Evolutionary conservation across 768 basidiomycete species (phyloP).

Genomic region (Rhodosporidiobolus odoratus): DNA sequence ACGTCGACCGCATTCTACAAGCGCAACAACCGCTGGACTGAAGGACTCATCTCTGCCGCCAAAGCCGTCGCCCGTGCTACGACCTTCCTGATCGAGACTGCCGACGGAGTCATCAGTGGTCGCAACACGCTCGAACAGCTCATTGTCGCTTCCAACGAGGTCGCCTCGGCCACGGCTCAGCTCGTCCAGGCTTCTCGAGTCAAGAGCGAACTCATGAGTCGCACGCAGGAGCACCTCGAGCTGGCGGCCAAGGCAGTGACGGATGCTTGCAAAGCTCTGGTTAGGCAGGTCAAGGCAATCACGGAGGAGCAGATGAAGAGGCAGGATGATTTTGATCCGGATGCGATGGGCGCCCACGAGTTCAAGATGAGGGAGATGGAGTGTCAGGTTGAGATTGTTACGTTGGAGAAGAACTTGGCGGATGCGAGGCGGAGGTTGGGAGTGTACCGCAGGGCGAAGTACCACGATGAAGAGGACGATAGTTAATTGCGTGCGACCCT

Average conservation of each 20-base stretch:
- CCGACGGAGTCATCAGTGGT: constrained; percentile 85
- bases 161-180: constrained; percentile 93
- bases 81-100: constrained; percentile 88
- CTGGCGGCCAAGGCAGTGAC: constrained; percentile 95
- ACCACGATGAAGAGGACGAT: too few species aligned
- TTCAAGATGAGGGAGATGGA: constrained; percentile 99
- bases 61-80: constrained; percentile 97
- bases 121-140: constrained; percentile 97
- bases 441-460: constrained; percentile 37
- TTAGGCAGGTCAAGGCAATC: constrained; percentile 91
- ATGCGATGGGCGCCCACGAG: constrained; percentile 85
- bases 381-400: constrained; percentile 96
- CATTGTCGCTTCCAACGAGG: constrained; percentile 99
- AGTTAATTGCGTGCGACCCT: background rate
- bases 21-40: constrained; percentile 99
- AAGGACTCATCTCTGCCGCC: constrained; percentile 95
- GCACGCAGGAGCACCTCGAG: constrained; percentile 94
- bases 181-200: constrained; percentile 97
- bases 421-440: constrained; percentile 46
- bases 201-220: constrained; percentile 96
- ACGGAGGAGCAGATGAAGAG: constrained; percentile 68
- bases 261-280: constrained; percentile 92
- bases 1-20: constrained; percentile 97
- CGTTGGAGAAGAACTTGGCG: constrained; percentile 88
- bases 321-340: constrained; percentile 77